Evolutionary conservation across 768 basidiomycete species (phyloP).

Genomic region (Amanita fuliginea): DNA sequence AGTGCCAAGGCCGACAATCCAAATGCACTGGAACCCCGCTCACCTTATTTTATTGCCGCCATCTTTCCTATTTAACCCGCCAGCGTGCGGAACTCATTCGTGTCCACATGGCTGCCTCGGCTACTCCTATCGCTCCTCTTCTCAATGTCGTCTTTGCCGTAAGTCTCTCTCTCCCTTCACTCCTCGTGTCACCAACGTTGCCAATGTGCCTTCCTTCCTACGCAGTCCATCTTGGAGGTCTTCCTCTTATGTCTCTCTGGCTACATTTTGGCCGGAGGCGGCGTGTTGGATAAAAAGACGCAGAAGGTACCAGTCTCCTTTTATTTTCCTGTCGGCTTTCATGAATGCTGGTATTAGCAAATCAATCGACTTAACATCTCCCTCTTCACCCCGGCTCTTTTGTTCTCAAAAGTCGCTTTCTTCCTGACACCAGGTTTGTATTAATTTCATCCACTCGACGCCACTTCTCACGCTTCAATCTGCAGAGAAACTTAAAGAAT

Average conservation of each 20-base stretch:
- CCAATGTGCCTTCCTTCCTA: constrained; percentile 1
- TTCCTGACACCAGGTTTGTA: constrained; percentile 62
- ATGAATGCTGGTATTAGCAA: constrained; percentile 31
- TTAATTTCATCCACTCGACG: not conserved
- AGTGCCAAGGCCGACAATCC: not conserved
- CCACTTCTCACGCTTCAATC: not conserved
- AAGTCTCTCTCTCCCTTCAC: constrained; percentile 9
- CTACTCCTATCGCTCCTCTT: constrained; percentile 29
- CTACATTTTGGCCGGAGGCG: constrained; percentile 65
- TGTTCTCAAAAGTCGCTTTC: constrained; percentile 95
- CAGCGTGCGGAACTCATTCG: too few relatives aligned
- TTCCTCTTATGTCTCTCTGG: constrained; percentile 80
- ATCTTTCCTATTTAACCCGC: not conserved
- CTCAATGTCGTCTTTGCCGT: constrained; percentile 52
- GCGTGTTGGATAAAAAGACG: constrained; percentile 80
- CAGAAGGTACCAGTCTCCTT: constrained; percentile 63
- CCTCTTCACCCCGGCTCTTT: constrained; percentile 78
- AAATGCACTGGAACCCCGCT: not conserved
- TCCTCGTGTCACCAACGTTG: constrained; percentile 1
- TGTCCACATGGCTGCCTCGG: not conserved
- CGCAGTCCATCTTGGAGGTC: constrained; percentile 81
- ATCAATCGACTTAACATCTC: constrained; percentile 78
- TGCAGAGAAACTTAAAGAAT: constrained; percentile 61
- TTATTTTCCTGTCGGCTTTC: not conserved
- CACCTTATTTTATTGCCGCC: too few relatives aligned